Conservation (phyloP, 2,329 filamentous ascomycete species). For the Cladosporium sp. region DNA sequence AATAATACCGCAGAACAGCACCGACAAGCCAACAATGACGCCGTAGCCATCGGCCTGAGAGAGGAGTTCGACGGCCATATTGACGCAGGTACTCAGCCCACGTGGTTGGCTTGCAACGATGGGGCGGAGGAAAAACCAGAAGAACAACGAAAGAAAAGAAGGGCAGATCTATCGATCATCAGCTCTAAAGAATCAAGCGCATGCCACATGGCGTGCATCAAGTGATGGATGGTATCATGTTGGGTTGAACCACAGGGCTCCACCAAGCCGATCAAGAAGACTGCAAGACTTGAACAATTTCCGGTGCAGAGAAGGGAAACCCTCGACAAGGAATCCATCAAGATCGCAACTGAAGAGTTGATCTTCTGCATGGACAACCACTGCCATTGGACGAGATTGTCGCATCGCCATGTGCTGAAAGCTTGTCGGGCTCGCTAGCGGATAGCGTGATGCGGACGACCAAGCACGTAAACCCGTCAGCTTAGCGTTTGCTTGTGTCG, state of each 20-base stretch:
- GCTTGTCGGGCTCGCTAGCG: neutral
- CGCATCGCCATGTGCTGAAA: too few relatives aligned
- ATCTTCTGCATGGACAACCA: too few relatives aligned
- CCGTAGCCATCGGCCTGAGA: constrained; percentile 41
- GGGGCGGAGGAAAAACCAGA: neutral
- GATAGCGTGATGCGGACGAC: neutral
- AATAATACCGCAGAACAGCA: constrained; percentile 47
- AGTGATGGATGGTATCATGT: constrained; percentile 2
- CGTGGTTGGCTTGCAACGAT: neutral
- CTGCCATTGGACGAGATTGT: too few relatives aligned
- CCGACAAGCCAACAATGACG: constrained; percentile 45
- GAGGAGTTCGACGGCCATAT: constrained; percentile 27
- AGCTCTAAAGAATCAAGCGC: neutral
- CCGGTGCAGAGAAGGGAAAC: too few relatives aligned
- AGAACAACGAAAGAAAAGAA: neutral
- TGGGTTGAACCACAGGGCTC: too few relatives aligned
- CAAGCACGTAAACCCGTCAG: neutral
- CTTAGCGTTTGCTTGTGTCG: neutral
- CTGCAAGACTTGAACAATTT: too few relatives aligned
- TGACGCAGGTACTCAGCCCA: neutral
- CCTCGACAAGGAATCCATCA: too few relatives aligned
- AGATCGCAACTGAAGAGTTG: too few relatives aligned
- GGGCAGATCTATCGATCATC: neutral
- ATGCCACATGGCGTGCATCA: neutral
- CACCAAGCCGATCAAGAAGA: too few relatives aligned